Evolutionary conservation across 371 early-diverging fungal species (phyloP).

Genomic region (Mucor saturninus): DNA sequence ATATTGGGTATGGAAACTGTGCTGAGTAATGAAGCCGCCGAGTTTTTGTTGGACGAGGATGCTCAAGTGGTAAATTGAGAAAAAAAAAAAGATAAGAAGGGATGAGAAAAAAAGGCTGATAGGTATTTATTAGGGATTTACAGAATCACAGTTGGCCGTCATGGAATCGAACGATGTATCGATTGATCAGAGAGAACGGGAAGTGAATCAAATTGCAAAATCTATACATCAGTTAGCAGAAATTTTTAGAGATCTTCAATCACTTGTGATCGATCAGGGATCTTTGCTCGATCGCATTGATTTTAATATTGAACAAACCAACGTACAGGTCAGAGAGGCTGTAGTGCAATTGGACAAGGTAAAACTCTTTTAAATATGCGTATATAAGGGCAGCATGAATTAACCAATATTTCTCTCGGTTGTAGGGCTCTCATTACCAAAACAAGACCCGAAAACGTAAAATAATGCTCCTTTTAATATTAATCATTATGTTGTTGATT

Average conservation of each 20-base stretch:
- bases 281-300: constrained; percentile 96
- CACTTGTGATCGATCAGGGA: constrained; percentile 97
- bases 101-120: neutral
- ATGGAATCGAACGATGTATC: constrained; percentile 73
- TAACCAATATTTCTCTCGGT: neutral
- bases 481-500: constrained; percentile 64
- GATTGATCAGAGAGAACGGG: constrained; percentile 85
- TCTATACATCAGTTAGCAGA: constrained; percentile 91
- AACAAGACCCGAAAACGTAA: constrained; percentile 68
- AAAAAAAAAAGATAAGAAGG: neutral
- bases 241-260: constrained; percentile 91
- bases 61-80: constrained; percentile 41
- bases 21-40: constrained; percentile 51
- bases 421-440: constrained; percentile 68
- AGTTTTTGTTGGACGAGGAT: constrained; percentile 53
- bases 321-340: constrained; percentile 80
- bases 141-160: constrained; percentile 80
- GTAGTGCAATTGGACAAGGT: constrained; percentile 86
- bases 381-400: too few relatives aligned
- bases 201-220: constrained; percentile 90
- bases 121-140: constrained; percentile 66
- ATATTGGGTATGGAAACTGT: constrained; percentile 48
- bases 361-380: neutral
- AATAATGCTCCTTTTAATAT: constrained; percentile 64
- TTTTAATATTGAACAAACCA: constrained; percentile 92